Conservation (phyloP, 768 basidiomycete species). For the Xerocomus potaroensis region DNA sequence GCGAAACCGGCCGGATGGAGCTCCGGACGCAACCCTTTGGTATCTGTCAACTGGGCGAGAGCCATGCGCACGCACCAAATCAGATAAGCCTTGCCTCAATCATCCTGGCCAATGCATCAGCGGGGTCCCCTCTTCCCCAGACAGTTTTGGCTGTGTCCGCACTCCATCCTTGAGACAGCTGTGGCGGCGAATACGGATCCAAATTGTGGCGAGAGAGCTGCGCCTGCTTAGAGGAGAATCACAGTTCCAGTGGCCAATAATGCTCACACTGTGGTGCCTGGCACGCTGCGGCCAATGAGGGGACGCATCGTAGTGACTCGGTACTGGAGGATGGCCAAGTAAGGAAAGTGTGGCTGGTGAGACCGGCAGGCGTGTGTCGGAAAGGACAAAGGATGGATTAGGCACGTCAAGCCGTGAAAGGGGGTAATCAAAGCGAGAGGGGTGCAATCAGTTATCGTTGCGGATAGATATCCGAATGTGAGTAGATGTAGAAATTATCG, state of each 20-base stretch:
- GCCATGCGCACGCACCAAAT: too few relatives aligned
- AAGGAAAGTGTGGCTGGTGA: too few relatives aligned
- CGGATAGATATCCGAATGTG: slow-evolving; percentile 15
- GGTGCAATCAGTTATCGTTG: too few relatives aligned
- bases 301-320: background rate
- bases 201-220: background rate
- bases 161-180: too few relatives aligned
- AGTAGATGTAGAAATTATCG: slow-evolving; percentile 13
- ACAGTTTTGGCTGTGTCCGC: too few relatives aligned
- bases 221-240: background rate
- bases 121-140: too few relatives aligned
- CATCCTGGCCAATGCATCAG: too few relatives aligned
- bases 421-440: slow-evolving; percentile 13
- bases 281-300: background rate
- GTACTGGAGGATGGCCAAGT: background rate
- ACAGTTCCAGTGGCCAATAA: background rate
- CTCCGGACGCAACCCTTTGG: background rate
- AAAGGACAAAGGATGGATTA: background rate
- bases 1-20: background rate
- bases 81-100: too few relatives aligned
- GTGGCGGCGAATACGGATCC: too few relatives aligned
- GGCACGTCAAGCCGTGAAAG: slow-evolving; percentile 8
- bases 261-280: slow-evolving; percentile 6
- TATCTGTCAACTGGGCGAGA: too few relatives aligned
- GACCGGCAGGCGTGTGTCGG: too few relatives aligned